A percentile compares a stretch with the other conserved stretches of the same genome.
Conservation (phyloP, 805 yeast species). For the Yueomyces sinensis region DNA sequence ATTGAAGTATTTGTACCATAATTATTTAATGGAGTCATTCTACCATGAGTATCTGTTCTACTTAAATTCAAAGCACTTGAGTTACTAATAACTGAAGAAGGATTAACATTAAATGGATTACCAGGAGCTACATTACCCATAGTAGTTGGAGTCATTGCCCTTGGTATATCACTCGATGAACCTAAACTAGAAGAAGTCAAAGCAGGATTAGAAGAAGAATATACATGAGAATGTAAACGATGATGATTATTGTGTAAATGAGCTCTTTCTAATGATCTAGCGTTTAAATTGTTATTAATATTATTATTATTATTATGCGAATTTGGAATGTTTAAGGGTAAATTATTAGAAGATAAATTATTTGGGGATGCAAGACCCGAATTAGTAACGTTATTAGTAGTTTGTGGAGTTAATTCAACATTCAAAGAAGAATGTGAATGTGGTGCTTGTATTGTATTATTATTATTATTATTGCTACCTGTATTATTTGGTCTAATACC, state of each 20-base stretch:
- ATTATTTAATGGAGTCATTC: not conserved
- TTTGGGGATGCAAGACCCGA: not conserved
- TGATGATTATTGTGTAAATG: not conserved
- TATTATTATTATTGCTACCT: not conserved
- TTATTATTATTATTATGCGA: not conserved
- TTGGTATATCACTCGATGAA: not conserved
- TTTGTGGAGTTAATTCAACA: not conserved
- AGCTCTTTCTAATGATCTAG: not conserved
- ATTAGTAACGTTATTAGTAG: not conserved
- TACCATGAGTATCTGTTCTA: not conserved
- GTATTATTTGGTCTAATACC: slow-evolving; percentile 15
- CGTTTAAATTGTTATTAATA: too few relatives aligned
- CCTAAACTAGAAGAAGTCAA: not conserved
- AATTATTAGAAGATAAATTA: not conserved
- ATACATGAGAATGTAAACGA: not conserved
- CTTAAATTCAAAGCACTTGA: not conserved
- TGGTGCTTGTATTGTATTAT: not conserved
- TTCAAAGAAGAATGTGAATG: not conserved
- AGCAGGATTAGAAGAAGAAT: not conserved
- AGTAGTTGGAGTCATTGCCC: not conserved
- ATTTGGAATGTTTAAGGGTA: not conserved
- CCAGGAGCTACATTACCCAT: not conserved
- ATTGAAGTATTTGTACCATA: not conserved
- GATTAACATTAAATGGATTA: not conserved
- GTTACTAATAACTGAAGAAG: not conserved